phyloP scores from a whole-genome alignment of 2,329 filamentous ascomycete species.

The Coniochaeta pulveracea region DNA sequence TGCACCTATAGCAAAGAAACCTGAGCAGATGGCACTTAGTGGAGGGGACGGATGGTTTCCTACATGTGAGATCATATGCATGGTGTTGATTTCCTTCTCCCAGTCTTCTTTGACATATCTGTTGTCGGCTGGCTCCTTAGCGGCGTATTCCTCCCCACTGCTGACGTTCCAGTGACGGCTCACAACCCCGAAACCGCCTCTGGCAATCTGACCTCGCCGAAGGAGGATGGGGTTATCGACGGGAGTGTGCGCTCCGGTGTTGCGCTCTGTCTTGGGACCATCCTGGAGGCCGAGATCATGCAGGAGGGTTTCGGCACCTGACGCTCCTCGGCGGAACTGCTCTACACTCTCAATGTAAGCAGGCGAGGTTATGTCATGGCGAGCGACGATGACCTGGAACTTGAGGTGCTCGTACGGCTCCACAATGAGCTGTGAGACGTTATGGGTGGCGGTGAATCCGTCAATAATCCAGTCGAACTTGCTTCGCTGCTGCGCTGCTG shows the following conservation, averaged over 20 bases:
- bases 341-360: constrained; percentile 11
- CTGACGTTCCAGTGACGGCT: constrained; percentile 14
- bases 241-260: not conserved
- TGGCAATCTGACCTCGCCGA: constrained; percentile 7
- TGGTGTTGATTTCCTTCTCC: not conserved
- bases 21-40: not conserved
- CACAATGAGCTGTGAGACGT: not conserved
- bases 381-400: not conserved
- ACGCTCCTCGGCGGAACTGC: constrained; percentile 9
- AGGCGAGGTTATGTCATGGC: constrained; percentile 4
- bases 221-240: constrained; percentile 4
- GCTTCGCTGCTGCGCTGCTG: constrained; percentile 10
- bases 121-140: constrained; percentile 11
- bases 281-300: not conserved
- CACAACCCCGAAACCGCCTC: constrained; percentile 11
- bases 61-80: not conserved
- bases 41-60: not conserved
- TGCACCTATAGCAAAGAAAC: not conserved
- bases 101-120: not conserved
- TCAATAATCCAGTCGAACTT: constrained; percentile 14
- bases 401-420: not conserved
- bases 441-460: constrained; percentile 6
- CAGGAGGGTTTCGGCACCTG: constrained; percentile 5
- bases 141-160: constrained; percentile 10
- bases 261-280: not conserved